Base-by-base conservation (phyloP, 139 green algal genomes). In the Zygnema cylindricum region DNA sequence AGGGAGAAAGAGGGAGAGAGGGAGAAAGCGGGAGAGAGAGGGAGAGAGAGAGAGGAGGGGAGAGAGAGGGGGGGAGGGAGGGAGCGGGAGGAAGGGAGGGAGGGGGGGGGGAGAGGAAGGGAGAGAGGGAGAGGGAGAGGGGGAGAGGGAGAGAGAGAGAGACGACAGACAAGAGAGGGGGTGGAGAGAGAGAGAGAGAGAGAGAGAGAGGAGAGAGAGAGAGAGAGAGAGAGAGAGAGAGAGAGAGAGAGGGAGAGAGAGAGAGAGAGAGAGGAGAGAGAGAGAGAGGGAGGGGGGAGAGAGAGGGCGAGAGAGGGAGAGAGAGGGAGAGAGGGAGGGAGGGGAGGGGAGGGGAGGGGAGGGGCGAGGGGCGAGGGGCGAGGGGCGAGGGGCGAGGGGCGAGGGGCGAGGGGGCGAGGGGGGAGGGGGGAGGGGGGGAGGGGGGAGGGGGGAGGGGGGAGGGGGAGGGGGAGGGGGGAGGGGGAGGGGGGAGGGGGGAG, bases 151-250 rank as follows among this genome's bases (percentile, higher is more conserved):
- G 16, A 63, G 16, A 16, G 49, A 63, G 16, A 63, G 7, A 16
- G 16, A 25, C 7, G 49, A 63, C 16, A 16, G 49, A 63, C 7
- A 63, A 16, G 49, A 16, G 7, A 25, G 49, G 71, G 71, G 7
- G 49, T 16, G 49, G 7, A 7, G 49, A 63, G 7, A 79, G 76
- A 84, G 30, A 41, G 32, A 54, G n/a, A 84, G 76, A 84, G 76
- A 54, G n/a, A 84, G 22, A 84, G 7, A 54, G 35, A 16, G 2
- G 23, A 3, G 76, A 84, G 33, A 84, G 76, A 3, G 76, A 39
- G 22, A 84, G 76, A 55, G 2, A 7, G 33, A 21, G 76, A 35
- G n/a, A 41, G 76, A 41, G n/a, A 35, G 76, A 7, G 2, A 41
- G 76, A 16, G 71, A 79, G 71, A 79, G 71, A 16, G 71, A 79